Conservation (phyloP, 2,329 filamentous ascomycete genomes). For the Lecanicillium sp. region DNA sequence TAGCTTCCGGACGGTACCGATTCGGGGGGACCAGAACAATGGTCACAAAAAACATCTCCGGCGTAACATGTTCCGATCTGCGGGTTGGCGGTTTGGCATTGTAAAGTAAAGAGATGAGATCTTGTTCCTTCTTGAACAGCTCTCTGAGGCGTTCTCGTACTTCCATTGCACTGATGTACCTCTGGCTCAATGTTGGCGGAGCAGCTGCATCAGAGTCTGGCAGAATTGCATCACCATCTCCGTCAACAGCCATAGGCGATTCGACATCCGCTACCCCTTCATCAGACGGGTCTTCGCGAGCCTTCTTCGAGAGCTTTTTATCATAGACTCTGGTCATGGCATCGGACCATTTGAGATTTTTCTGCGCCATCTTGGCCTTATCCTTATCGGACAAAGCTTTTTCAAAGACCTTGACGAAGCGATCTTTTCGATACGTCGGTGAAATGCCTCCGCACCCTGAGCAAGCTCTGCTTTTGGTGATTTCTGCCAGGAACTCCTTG, state of each 20-base stretch:
- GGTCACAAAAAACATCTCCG: constrained; percentile 92
- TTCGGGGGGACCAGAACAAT: constrained; percentile 87
- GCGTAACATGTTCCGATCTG: constrained; percentile 49
- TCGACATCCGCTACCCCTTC: neutral
- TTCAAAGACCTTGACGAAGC: constrained; percentile 89
- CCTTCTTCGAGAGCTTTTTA: constrained; percentile 27
- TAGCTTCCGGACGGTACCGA: constrained; percentile 79
- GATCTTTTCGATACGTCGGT: constrained; percentile 80
- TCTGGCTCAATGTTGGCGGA: constrained; percentile 39
- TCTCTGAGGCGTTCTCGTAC: constrained; percentile 70
- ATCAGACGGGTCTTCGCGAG: neutral
- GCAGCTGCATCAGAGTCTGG: constrained; percentile 25
- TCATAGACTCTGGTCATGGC: constrained; percentile 47
- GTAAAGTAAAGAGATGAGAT: constrained; percentile 79
- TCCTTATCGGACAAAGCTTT: constrained; percentile 70
- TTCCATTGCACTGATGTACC: constrained; percentile 76
- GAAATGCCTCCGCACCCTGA: constrained; percentile 60
- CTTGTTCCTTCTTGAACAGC: constrained; percentile 81
- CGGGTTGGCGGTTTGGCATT: constrained; percentile 60
- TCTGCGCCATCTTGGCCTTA: constrained; percentile 66
- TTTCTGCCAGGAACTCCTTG: constrained; percentile 71
- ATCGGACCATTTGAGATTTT: constrained; percentile 59
- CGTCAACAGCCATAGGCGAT: constrained; percentile 26
- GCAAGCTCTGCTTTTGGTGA: constrained; percentile 65
- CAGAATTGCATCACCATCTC: constrained; percentile 25